phyloP scores from a whole-genome alignment of 768 basidiomycete genomes.

The Podaxis rugospora region DNA sequence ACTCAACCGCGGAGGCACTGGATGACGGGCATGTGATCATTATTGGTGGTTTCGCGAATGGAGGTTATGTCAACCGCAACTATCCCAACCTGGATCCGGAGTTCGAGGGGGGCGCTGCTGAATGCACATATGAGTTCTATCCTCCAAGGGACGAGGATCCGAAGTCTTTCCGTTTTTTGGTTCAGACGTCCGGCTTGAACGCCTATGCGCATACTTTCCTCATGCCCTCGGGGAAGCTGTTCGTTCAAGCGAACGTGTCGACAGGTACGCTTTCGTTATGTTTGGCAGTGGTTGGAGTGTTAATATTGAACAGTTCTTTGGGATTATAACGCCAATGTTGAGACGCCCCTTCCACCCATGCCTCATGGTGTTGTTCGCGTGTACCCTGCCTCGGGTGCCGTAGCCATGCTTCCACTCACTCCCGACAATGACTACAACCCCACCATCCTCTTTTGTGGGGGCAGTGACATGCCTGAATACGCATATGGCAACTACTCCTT shows the following conservation, averaged over 20 bases:
- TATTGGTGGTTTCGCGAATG: slow-evolving; percentile 76
- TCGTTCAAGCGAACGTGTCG: slow-evolving; percentile 80
- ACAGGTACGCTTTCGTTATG: slow-evolving; percentile 44
- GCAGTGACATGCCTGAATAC: slow-evolving; percentile 70
- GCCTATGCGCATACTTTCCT: slow-evolving; percentile 72
- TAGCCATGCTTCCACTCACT: slow-evolving; percentile 87
- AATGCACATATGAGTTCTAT: slow-evolving; percentile 82
- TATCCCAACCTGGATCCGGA: slow-evolving; percentile 63
- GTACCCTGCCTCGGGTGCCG: slow-evolving; percentile 87
- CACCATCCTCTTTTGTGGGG: slow-evolving; percentile 89
- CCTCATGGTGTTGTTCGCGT: slow-evolving; percentile 71
- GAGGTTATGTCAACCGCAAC: slow-evolving; percentile 78
- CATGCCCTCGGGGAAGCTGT: slow-evolving; percentile 72
- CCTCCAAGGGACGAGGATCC: slow-evolving; percentile 51
- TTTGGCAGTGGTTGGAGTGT: neutral
- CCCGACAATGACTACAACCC: slow-evolving; percentile 84
- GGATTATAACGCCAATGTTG: slow-evolving; percentile 43
- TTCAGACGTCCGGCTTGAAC: slow-evolving; percentile 71
- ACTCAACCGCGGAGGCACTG: slow-evolving; percentile 69
- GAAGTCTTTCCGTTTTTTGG: slow-evolving; percentile 61
- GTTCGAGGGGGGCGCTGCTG: slow-evolving; percentile 63
- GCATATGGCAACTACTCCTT: slow-evolving; percentile 75
- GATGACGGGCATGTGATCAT: slow-evolving; percentile 76
- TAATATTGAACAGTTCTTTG: slow-evolving; percentile 18
- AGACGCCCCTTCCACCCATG: slow-evolving; percentile 71